A percentile compares a stretch with the other conserved stretches of the same genome.
These are phyloP conservation scores for Tarenaya hassleriana DNA, from an alignment of 345 rosid genomes.

Conservation along the genomic window DNA sequence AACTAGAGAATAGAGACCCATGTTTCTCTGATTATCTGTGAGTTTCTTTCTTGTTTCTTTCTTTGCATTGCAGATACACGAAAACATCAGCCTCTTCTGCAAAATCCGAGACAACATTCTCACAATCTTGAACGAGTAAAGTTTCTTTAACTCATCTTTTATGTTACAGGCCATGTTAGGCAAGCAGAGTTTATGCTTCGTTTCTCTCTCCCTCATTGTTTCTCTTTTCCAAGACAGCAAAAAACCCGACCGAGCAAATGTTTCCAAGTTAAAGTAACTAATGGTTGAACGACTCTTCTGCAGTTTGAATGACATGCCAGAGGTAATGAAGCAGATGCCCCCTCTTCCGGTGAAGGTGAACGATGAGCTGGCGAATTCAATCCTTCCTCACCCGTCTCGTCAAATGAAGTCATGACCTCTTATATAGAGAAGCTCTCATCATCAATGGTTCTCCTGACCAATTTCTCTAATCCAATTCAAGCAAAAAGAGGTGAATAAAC, in stretches of 20 bases:
- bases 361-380: slow-evolving; percentile 60
- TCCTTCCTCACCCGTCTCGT: slow-evolving; percentile 50
- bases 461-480: slow-evolving; percentile 20
- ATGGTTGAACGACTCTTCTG: slow-evolving; percentile 18
- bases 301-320: slow-evolving; percentile 80
- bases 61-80: slow-evolving; percentile 46
- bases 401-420: slow-evolving; percentile 42
- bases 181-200: not conserved
- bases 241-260: too few species aligned
- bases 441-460: slow-evolving; percentile 22
- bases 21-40: not conserved
- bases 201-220: too few species aligned
- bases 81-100: slow-evolving; percentile 53
- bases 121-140: slow-evolving; percentile 65
- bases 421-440: not conserved
- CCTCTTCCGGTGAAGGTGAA: slow-evolving; percentile 74
- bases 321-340: slow-evolving; percentile 86
- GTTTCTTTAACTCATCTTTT: slow-evolving; percentile 7
- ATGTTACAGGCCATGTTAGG: slow-evolving; percentile 10
- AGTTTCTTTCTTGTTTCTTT: slow-evolving; percentile 1
- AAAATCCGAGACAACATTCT: slow-evolving; percentile 65
- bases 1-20: too few species aligned
- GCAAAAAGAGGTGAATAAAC: slow-evolving; percentile 21
- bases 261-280: not conserved
- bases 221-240: too few species aligned